Evolutionary conservation across 2,329 filamentous ascomycete genomes (phyloP).

Genomic region (Septoria petroselini): DNA sequence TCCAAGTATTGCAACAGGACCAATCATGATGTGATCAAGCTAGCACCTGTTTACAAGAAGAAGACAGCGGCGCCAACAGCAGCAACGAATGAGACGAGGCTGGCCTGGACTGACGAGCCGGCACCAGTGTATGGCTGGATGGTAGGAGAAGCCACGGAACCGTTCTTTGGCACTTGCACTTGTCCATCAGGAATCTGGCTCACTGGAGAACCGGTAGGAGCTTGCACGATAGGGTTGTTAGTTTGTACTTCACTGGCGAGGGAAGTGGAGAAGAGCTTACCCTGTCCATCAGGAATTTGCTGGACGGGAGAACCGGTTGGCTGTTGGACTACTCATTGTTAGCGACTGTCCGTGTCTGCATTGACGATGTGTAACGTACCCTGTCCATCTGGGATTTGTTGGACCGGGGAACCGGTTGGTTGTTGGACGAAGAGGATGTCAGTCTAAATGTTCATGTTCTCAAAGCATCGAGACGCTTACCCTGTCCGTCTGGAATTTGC

Average conservation of each 20-base stretch:
- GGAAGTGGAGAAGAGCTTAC: not conserved
- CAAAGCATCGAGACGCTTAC: not conserved
- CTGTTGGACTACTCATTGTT: not conserved
- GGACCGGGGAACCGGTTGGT: conserved; percentile 3
- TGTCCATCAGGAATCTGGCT: conserved; percentile 32
- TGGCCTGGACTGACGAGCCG: conserved; percentile 27
- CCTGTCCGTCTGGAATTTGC: conserved; percentile 5
- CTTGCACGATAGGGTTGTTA: not conserved
- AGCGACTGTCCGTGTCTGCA: not conserved
- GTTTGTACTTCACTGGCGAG: not conserved
- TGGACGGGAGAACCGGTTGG: conserved; percentile 1
- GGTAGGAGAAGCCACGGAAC: conserved; percentile 15
- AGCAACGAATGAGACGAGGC: conserved; percentile 33
- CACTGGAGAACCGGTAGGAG: conserved; percentile 20
- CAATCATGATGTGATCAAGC: too few species aligned
- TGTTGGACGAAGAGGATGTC: not conserved
- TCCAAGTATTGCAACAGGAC: not conserved
- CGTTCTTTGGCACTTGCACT: too few species aligned
- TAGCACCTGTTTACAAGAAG: conserved; percentile 35
- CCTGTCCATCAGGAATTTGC: conserved; percentile 4
- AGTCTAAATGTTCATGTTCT: not conserved
- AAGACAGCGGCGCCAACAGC: conserved; percentile 34
- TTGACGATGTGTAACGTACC: not conserved
- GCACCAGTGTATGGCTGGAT: conserved; percentile 35
- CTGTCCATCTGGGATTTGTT: not conserved